Percentiles rank a stretch among this genome's conserved stretches.
These are phyloP conservation scores for Talaromyces sp. DNA, from an alignment of 2,329 filamentous ascomycete species.

Conservation along the genomic window DNA sequence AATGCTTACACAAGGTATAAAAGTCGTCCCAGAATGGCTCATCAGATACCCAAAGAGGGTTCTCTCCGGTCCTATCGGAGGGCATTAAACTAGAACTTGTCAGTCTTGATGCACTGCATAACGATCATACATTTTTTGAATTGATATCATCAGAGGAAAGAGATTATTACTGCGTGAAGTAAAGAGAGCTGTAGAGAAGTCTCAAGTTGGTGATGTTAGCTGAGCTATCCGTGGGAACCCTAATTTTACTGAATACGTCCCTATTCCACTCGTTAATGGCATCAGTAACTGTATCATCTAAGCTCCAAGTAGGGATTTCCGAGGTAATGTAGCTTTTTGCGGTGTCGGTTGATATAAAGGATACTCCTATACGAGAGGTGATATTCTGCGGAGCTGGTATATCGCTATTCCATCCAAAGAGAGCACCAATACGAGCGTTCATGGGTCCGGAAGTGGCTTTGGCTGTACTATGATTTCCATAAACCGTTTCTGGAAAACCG, in stretches of 20 bases:
- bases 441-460: slow-evolving; percentile 57
- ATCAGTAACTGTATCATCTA: slow-evolving; percentile 52
- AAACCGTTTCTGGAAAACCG: slow-evolving; percentile 56
- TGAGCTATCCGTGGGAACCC: slow-evolving; percentile 35
- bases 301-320: slow-evolving; percentile 65
- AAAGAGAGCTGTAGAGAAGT: slow-evolving; percentile 42
- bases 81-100: slow-evolving; percentile 52
- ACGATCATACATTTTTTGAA: background rate
- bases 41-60: slow-evolving; percentile 61
- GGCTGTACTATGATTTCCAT: slow-evolving; percentile 48
- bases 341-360: slow-evolving; percentile 63
- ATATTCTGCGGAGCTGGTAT: slow-evolving; percentile 47
- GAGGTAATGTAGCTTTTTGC: slow-evolving; percentile 64
- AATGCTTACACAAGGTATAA: slow-evolving; percentile 55
- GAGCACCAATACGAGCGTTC: slow-evolving; percentile 57
- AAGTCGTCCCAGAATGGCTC: slow-evolving; percentile 72
- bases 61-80: slow-evolving; percentile 69
- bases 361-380: slow-evolving; percentile 63
- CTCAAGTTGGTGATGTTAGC: slow-evolving; percentile 33
- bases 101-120: background rate
- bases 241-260: slow-evolving; percentile 53
- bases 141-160: background rate
- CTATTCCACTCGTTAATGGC: slow-evolving; percentile 59
- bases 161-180: slow-evolving; percentile 58
- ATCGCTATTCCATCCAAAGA: slow-evolving; percentile 60